Evolutionary conservation across 352 stramenopile species (phyloP), one percentile per base, ranked within the genome.

Genomic region (Achlya hypogyna): DNA sequence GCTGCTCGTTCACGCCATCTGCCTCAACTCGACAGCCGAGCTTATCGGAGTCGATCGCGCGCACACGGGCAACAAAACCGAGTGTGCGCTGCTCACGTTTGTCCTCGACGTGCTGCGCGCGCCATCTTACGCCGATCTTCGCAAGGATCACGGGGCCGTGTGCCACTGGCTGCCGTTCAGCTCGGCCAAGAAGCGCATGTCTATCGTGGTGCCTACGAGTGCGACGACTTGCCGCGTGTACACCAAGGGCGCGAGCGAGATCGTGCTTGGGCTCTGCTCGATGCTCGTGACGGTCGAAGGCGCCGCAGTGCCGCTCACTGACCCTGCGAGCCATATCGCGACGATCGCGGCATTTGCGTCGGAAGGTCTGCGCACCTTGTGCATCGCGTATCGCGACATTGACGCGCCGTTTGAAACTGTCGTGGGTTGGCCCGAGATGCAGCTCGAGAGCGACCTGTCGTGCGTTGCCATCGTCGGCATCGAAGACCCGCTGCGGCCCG

Each of bases 21-120:
- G 71, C 14, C 67, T 82, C 28, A 86, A 86, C 68, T 83, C 76
- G 40, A 86, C 78, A 12, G 76, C 78, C 27, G 75, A 84, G 35
- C 82, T 86, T 31, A 51, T 84, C 31, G 34, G 34, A 14, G 6
- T 14, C 34, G 34, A 42, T 6, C 53, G 22, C 14, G 53, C 22
- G 6, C 53, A 63, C 31, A 28, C 28, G 28, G 53, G 53, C 22
- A 63, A 63, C 53, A 63, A 63, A 16, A 63, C 53, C 28, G 53
- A 63, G 53, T 63, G 53, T 16, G 53, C 31, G 22, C 43, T 63
- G 60, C 53, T 63, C 6, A 28, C 14, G 28, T 54, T 53, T 35
- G 29, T 14, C 6, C 14, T 14, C 6, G 6, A 63, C n/a, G n/a
- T 68, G 34, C 34, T 42, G 6, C 6, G 0, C 47, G 72, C 1